These are phyloP conservation scores for Phytophthora citrophthora DNA, from an alignment of 352 stramenopile genomes.

Conservation along the genomic window DNA sequence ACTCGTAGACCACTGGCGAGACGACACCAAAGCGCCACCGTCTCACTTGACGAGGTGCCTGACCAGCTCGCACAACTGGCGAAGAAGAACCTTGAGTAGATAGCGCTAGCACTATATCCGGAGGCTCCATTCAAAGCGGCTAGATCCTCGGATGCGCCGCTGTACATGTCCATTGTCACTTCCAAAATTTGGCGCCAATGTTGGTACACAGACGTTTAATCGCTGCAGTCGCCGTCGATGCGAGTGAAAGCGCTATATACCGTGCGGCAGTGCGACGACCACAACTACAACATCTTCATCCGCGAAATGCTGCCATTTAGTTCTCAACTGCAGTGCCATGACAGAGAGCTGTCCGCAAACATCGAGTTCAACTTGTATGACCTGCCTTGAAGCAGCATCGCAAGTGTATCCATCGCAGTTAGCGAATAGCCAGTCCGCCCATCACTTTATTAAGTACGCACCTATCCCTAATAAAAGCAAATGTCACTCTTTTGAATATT, in stretches of 20 bases:
- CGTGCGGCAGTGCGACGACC: neutral
- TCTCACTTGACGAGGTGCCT: conserved; percentile 6
- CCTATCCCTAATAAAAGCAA: neutral
- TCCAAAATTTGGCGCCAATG: neutral
- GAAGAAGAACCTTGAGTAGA: neutral
- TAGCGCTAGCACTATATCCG: conserved; percentile 7
- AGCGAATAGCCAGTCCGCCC: conserved; percentile 17
- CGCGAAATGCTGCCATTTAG: no score
- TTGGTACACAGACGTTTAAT: neutral
- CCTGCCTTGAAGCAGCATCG: no score
- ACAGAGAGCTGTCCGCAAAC: no score
- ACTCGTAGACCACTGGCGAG: neutral
- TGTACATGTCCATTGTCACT: neutral
- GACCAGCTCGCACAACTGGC: conserved; percentile 2
- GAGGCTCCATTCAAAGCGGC: neutral
- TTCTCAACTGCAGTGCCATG: neutral
- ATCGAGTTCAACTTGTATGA: no score
- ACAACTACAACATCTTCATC: neutral
- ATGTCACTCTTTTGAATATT: conserved; percentile 1
- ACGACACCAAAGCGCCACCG: conserved; percentile 6
- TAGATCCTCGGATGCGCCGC: conserved; percentile 10
- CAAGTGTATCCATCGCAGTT: conserved; percentile 23
- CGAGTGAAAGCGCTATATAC: conserved; percentile 1
- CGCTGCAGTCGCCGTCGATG: neutral
- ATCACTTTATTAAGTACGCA: conserved; percentile 8